Evolutionary conservation across 2,329 filamentous ascomycete species (phyloP).

Genomic region (Colletotrichum sp.): DNA sequence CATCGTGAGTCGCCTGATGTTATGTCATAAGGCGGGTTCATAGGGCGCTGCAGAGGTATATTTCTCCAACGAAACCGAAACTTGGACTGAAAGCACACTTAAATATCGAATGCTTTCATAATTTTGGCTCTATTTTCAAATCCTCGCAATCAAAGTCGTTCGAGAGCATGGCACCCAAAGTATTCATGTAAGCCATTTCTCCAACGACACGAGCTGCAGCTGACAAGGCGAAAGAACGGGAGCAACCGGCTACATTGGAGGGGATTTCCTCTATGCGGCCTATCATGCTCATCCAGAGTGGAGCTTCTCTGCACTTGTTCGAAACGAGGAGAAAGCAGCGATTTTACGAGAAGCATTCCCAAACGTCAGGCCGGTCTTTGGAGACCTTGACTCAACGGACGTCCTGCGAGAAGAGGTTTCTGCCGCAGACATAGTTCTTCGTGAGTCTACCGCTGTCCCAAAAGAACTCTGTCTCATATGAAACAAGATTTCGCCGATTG

Average conservation of each 20-base stretch:
- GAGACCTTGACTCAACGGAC: accelerated
- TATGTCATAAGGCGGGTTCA: neutral
- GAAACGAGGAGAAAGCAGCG: neutral
- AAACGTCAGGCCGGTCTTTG: accelerated
- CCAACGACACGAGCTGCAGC: accelerated
- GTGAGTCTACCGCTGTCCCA: accelerated
- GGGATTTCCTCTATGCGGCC: neutral
- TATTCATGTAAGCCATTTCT: neutral
- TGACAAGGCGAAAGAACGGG: accelerated
- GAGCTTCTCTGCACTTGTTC: neutral
- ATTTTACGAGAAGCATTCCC: neutral
- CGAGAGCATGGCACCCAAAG: neutral
- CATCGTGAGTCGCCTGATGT: neutral
- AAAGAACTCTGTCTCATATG: accelerated
- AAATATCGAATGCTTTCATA: too few species aligned
- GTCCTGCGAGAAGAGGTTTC: neutral
- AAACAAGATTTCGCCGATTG: neutral
- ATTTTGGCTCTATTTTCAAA: too few species aligned
- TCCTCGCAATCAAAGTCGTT: too few species aligned
- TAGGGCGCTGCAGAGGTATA: neutral
- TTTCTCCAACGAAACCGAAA: neutral
- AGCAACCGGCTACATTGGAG: neutral
- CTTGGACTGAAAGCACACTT: neutral
- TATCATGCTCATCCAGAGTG: neutral
- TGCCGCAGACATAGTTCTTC: neutral